Evolutionary conservation across 306 rosid species (phyloP), one percentile per base, ranked within the genome.

Genomic region (Cicer pinnatifidum): DNA sequence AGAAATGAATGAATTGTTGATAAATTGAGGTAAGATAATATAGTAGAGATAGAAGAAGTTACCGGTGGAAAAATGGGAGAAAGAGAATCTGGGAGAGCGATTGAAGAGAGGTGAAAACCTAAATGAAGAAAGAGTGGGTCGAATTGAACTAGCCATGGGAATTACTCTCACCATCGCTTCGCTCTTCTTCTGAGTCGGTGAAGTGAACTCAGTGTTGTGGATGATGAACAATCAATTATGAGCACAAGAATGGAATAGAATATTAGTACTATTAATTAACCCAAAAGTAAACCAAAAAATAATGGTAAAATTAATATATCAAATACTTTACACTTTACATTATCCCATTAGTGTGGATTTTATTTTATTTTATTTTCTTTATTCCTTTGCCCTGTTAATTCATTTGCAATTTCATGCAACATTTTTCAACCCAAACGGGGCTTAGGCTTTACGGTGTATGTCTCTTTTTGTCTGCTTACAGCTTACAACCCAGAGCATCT

Each of bases 71-170:
- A 82, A 83, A 67, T 76, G 86, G 10, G 61, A 65, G 67, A 81
- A 73, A 59, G 90, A 69, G 82, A 85, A 83, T 12, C 73, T 43
- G n/a, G 85, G 75, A 56, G 83, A 47, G 38, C 77, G 86, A 72
- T 61, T 38, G 86, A 89, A 45, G 79, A 81, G 75, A 47, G 91
- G 60, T 80, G 82, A 78, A 47, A 85, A 80, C 13, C 77, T 69
- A 39, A 92, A 79, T 15, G 97, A 86, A 0, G 92, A 85, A 75
- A 91, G 88, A 73, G 93, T 84, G 8, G 97, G 97, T 28, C 92
- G 85, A 81, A 93, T 77, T 15, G 97, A 85, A 69, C 89, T 88
- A 38, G 96, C 94, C 92, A 86, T 85, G 11, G 92, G 97, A 51
- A 89, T 72, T 50, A 84, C 77, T 84, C 89, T 28, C 35, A 28